Conservation (phyloP, 441 rosid species). For the Populus hybrid region DNA sequence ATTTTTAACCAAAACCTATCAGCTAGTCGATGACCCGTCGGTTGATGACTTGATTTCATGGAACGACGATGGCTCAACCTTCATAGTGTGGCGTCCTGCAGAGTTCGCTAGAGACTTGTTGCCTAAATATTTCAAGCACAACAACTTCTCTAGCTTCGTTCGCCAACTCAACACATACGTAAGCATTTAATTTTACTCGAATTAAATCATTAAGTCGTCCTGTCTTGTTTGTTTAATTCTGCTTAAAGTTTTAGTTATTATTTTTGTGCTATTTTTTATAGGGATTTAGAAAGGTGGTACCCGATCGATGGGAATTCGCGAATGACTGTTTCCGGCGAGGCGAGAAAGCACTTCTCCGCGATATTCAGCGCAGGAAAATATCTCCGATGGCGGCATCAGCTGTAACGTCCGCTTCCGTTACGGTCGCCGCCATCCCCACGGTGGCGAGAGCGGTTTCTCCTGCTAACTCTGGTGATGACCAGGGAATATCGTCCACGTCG, state of each 20-base stretch:
- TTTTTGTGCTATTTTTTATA: slow-evolving; percentile 6
- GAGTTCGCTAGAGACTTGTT: slow-evolving; percentile 89
- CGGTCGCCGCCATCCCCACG: slow-evolving; percentile 34
- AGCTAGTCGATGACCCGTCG: slow-evolving; percentile 71
- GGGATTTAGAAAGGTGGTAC: slow-evolving; percentile 85
- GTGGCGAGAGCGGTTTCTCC: slow-evolving; percentile 52
- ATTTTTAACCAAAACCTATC: slow-evolving; percentile 75
- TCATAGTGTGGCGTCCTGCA: slow-evolving; percentile 87
- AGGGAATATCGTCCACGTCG: slow-evolving; percentile 63
- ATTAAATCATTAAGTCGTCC: not conserved
- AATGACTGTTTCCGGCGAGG: slow-evolving; percentile 76
- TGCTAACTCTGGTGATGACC: slow-evolving; percentile 79
- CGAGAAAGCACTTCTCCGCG: slow-evolving; percentile 68
- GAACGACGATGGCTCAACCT: slow-evolving; percentile 81
- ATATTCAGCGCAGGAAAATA: slow-evolving; percentile 83
- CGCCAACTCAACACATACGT: slow-evolving; percentile 96
- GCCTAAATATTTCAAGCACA: slow-evolving; percentile 86
- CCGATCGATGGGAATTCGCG: slow-evolving; percentile 94
- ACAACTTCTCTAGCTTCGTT: slow-evolving; percentile 90
- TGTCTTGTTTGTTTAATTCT: not conserved
- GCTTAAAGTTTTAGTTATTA: not conserved
- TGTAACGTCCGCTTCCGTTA: slow-evolving; percentile 22
- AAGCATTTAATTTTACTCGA: slow-evolving; percentile 17
- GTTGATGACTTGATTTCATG: slow-evolving; percentile 73
- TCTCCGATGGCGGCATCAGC: slow-evolving; percentile 26